Evolutionary conservation across 176 grass and related monocot genomes (phyloP).

Genomic region (Elaeis guineensis): DNA sequence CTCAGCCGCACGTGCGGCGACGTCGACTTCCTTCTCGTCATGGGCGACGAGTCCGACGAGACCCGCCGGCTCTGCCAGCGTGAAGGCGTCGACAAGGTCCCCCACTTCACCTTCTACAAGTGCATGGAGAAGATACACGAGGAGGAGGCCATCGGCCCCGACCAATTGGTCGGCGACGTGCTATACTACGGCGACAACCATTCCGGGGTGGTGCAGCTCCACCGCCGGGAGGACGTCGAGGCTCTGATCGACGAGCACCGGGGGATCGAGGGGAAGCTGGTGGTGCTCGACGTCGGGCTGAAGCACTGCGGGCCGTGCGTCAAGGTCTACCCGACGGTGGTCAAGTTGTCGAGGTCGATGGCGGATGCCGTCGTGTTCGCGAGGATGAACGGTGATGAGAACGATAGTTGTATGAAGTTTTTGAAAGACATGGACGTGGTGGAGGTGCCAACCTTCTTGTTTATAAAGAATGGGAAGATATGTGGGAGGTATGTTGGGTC

Average conservation of each 20-base stretch:
- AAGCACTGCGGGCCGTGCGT: conserved; percentile 93
- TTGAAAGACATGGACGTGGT: conserved; percentile 78
- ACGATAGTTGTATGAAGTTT: conserved; percentile 87
- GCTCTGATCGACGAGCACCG: conserved; percentile 47
- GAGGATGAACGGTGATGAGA: conserved; percentile 95
- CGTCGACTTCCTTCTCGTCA: conserved; percentile 82
- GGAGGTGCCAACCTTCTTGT: conserved; percentile 93
- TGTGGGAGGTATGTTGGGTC: conserved; percentile 79
- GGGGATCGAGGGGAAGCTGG: conserved; percentile 46
- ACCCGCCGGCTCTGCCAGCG: conserved; percentile 46
- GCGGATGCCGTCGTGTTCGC: conserved; percentile 70
- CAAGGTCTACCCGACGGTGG: conserved; percentile 91
- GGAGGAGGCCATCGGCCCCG: conserved; percentile 79
- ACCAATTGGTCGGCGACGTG: conserved; percentile 66
- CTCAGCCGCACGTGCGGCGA: conserved; percentile 86
- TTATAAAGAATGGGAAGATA: conserved; percentile 67
- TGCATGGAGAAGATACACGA: conserved; percentile 71
- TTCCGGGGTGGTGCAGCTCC: conserved; percentile 66
- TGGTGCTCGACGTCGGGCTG: conserved; percentile 91
- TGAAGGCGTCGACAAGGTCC: conserved; percentile 59
- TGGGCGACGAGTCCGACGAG: conserved; percentile 91
- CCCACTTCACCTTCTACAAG: conserved; percentile 96
- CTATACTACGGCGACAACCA: conserved; percentile 95
- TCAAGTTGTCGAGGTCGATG: conserved; percentile 73
- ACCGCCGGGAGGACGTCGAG: conserved; percentile 56